Percentiles rank a stretch among this genome's conserved stretches.
These are phyloP conservation scores for Allium fistulosum DNA, from an alignment of 106 monocot genomes.

Conservation along the genomic window DNA sequence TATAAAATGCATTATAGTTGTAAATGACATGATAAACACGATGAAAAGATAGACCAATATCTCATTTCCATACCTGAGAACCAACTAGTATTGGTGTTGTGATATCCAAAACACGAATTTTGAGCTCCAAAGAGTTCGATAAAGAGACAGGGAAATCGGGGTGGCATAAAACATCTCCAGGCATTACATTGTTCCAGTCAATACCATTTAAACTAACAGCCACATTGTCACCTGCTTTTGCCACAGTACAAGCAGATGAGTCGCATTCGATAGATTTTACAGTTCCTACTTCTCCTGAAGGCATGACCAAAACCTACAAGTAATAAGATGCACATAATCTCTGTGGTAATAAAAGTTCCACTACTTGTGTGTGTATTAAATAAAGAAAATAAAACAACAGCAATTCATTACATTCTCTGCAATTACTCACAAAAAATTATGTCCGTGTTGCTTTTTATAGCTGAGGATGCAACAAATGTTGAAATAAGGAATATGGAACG, in stretches of 20 bases:
- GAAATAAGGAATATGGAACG: too few species aligned
- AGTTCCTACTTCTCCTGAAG: slow-evolving; percentile 49
- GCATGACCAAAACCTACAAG: slow-evolving; percentile 85
- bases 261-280: slow-evolving; percentile 75
- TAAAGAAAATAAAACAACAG: too few species aligned
- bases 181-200: slow-evolving; percentile 38
- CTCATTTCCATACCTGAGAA: slow-evolving; percentile 34
- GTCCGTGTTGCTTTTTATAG: too few species aligned
- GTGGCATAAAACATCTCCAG: slow-evolving; percentile 85
- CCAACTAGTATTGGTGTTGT: slow-evolving; percentile 59
- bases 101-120: slow-evolving; percentile 67
- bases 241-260: slow-evolving; percentile 38
- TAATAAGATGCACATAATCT: background rate
- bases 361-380: too few species aligned
- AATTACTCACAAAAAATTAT: too few species aligned
- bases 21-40: too few species aligned
- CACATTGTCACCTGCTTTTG: slow-evolving; percentile 90
- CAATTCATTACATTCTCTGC: too few species aligned
- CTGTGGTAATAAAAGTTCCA: too few species aligned
- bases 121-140: slow-evolving; percentile 62
- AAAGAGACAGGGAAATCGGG: slow-evolving; percentile 68
- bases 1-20: too few species aligned
- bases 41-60: too few species aligned
- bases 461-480: too few species aligned
- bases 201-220: slow-evolving; percentile 57